Percentiles rank a stretch among this genome's conserved stretches.
Evolutionary conservation across 371 early-diverging fungal species (phyloP).

Genomic region (Lichtheimia corymbifera): DNA sequence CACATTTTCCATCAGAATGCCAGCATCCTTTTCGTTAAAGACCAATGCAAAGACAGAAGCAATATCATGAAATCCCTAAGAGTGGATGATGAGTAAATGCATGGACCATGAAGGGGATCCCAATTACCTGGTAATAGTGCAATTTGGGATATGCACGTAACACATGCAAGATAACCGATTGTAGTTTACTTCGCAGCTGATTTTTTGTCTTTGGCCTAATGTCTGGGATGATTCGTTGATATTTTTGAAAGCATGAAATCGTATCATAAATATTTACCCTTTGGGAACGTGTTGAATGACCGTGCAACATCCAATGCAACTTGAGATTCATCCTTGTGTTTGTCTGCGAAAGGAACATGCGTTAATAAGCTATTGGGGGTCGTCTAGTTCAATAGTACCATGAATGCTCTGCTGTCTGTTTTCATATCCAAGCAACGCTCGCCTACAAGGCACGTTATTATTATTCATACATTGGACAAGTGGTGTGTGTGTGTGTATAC

Average conservation of each 20-base stretch:
- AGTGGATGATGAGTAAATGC: background rate
- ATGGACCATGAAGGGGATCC: background rate
- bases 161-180: slow-evolving; percentile 27
- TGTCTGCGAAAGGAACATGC: background rate
- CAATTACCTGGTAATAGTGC: slow-evolving; percentile 67
- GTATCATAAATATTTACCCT: slow-evolving; percentile 4
- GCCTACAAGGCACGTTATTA: background rate
- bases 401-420: background rate
- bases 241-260: background rate
- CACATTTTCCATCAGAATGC: slow-evolving; percentile 49
- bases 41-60: slow-evolving; percentile 60
- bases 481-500: background rate
- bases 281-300: slow-evolving; percentile 12
- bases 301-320: slow-evolving; percentile 6
- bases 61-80: slow-evolving; percentile 75
- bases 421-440: slow-evolving; percentile 10
- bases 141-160: slow-evolving; percentile 57
- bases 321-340: slow-evolving; percentile 14
- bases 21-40: slow-evolving; percentile 56
- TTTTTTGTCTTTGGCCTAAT: slow-evolving; percentile 8
- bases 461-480: background rate
- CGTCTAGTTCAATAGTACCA: too few species aligned
- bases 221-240: background rate
- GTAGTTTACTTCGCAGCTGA: slow-evolving; percentile 44
- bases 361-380: background rate